Base-by-base conservation (phyloP, 139 green algal species). In the Micractinium conductrix region DNA sequence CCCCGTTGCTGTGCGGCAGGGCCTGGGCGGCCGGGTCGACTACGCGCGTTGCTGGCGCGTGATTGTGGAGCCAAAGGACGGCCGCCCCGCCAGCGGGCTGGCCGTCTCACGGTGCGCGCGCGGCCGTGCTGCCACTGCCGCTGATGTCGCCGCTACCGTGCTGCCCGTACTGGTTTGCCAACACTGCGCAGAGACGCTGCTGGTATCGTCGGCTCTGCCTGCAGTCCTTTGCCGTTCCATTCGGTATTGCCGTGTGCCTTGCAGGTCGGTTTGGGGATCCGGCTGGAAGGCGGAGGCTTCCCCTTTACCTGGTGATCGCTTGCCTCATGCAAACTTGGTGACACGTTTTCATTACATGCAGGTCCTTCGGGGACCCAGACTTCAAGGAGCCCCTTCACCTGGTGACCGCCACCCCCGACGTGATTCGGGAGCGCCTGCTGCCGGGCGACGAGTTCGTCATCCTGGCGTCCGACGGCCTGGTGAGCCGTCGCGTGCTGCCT, bases 321-420 rank as follows among this genome's bases (percentile, higher is more conserved):
- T n/a, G n/a, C n/a, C n/a, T n/a, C n/a, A n/a, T n/a, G n/a, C n/a
- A n/a, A n/a, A n/a, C n/a, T n/a, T n/a, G n/a, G 48, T 58, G 48
- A 58, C 48, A 14, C 12, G 19, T 19, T 62, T 14, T 30, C 10
- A 21, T 62, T 62, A 22, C n/a, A 14, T 70, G 30, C 60, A 69
- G 60, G 60, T 69, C 60, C 5, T 71, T 71, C 22, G 63, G 63
- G n/a, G 93, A 96, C 74, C 85, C 94, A 1, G 91, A 94, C 42
- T 96, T 96, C 89, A 96, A 96, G 87, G 92, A 96, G 88, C 93
- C 93, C 0, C 45, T 94, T 44, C 74, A 89, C 84, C 62, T 89
- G 33, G 85, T 89, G 19, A 89, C 74, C 24, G 73, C 83, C 75
- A 88, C 85, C 21, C 93, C 93, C 2, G 93, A 95, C 45, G 92